Percentiles rank a stretch among this genome's conserved stretches.
phyloP scores from a whole-genome alignment of 2,329 filamentous ascomycete genomes.

The Zalaria obscura region DNA sequence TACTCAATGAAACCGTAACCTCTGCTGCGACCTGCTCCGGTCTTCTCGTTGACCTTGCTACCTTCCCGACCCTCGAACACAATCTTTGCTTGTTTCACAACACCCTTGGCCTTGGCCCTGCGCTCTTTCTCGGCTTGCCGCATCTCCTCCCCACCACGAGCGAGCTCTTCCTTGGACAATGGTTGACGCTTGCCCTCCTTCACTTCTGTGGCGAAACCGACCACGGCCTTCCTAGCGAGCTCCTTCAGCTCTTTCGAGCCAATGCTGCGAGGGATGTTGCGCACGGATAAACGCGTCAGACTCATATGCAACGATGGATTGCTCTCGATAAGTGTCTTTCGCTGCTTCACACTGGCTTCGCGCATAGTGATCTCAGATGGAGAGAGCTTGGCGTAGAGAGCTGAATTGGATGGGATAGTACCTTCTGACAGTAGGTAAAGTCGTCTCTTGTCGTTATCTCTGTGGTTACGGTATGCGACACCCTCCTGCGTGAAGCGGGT shows the following conservation, averaged over 20 bases:
- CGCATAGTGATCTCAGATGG: constrained; percentile 75
- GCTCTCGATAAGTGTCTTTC: constrained; percentile 76
- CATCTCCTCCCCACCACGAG: constrained; percentile 67
- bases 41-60: constrained; percentile 64
- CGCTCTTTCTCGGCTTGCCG: constrained; percentile 65
- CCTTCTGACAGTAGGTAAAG: constrained; percentile 83
- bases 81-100: constrained; percentile 87
- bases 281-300: constrained; percentile 76
- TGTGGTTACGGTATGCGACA: constrained; percentile 44
- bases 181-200: constrained; percentile 61
- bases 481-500: constrained; percentile 59
- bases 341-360: constrained; percentile 73
- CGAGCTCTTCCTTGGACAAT: constrained; percentile 79
- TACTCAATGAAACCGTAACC: constrained; percentile 98
- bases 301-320: constrained; percentile 84
- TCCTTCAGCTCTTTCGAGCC: constrained; percentile 81
- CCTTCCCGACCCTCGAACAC: constrained; percentile 83
- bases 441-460: constrained; percentile 76
- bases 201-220: constrained; percentile 84
- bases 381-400: constrained; percentile 62
- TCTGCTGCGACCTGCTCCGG: constrained; percentile 67
- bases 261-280: constrained; percentile 76
- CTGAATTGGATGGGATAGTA: constrained; percentile 60
- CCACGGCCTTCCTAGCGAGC: constrained; percentile 79
- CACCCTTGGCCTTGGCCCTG: constrained; percentile 68